These are phyloP conservation scores for Neotropicomus parvogracilis DNA, from an alignment of 1,284 basidiomycete species.

Conservation along the genomic window DNA sequence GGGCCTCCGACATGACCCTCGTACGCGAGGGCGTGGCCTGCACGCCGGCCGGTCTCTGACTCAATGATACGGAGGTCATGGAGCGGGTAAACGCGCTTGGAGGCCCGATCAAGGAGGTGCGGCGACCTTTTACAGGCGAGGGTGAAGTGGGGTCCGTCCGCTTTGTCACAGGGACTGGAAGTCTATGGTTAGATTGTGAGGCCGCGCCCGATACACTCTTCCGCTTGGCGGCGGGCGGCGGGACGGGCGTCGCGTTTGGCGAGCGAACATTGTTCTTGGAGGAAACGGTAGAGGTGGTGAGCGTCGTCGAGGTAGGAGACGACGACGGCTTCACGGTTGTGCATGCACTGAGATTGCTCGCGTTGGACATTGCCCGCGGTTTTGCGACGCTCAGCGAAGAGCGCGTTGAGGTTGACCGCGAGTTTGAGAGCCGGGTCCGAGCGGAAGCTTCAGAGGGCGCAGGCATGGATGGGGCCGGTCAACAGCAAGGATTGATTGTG, in stretches of 20 bases:
- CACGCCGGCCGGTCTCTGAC: conserved; percentile 26
- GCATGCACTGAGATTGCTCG: conserved; percentile 35
- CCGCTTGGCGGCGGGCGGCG: conserved; percentile 15
- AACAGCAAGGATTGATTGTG: not conserved
- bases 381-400: conserved; percentile 28
- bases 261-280: conserved; percentile 18
- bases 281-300: conserved; percentile 20
- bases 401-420: conserved; percentile 26
- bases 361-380: conserved; percentile 33
- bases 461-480: conserved; percentile 22
- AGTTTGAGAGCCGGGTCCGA: conserved; percentile 25
- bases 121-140: conserved; percentile 28
- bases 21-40: conserved; percentile 37
- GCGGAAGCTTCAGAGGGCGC: conserved; percentile 30
- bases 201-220: conserved; percentile 19
- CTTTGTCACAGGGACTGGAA: conserved; percentile 21
- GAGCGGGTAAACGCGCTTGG: conserved; percentile 32
- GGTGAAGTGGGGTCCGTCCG: conserved; percentile 24
- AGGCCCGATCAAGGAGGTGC: conserved; percentile 29
- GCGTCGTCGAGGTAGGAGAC: conserved; percentile 28
- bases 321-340: conserved; percentile 41
- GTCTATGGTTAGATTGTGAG: conserved; percentile 26
- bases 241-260: conserved; percentile 34
- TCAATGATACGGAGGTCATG: conserved; percentile 28
- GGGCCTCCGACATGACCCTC: conserved; percentile 32